Conservation (phyloP, 139 green algal species). For the Micractinium sp. region DNA sequence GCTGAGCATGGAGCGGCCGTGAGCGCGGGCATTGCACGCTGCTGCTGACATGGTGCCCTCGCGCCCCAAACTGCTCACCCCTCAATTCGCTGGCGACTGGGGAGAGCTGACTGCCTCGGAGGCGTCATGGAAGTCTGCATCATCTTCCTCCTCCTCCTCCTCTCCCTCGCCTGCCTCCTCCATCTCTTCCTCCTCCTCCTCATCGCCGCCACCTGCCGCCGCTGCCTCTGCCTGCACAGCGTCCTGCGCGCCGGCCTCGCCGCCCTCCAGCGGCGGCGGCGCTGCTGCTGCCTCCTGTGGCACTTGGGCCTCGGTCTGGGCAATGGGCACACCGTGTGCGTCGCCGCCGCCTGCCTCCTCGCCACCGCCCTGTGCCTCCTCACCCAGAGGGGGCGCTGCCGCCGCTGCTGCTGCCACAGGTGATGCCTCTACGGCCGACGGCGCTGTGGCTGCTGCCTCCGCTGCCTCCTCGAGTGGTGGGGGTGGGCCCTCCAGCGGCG, state of each 20-base stretch:
- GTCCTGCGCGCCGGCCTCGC: neutral
- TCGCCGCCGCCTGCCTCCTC: neutral
- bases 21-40: too few relatives aligned
- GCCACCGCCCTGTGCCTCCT: neutral
- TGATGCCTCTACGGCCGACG: neutral
- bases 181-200: neutral
- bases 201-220: neutral
- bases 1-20: too few relatives aligned
- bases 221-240: neutral
- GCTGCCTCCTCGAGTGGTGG: neutral
- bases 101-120: too few relatives aligned
- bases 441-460: neutral
- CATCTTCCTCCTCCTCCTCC: slow-evolving; percentile 28
- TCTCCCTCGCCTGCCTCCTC: neutral
- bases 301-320: neutral
- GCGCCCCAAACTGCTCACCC: too few relatives aligned
- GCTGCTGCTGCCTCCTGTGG: neutral
- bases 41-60: too few relatives aligned
- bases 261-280: neutral
- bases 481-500: neutral
- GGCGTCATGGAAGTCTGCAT: neutral
- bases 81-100: too few relatives aligned
- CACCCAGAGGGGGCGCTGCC: neutral
- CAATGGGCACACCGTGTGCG: neutral
- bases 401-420: neutral